Evolutionary conservation across 345 rosid species (phyloP).

Genomic region (Gossypium sturtianum): DNA sequence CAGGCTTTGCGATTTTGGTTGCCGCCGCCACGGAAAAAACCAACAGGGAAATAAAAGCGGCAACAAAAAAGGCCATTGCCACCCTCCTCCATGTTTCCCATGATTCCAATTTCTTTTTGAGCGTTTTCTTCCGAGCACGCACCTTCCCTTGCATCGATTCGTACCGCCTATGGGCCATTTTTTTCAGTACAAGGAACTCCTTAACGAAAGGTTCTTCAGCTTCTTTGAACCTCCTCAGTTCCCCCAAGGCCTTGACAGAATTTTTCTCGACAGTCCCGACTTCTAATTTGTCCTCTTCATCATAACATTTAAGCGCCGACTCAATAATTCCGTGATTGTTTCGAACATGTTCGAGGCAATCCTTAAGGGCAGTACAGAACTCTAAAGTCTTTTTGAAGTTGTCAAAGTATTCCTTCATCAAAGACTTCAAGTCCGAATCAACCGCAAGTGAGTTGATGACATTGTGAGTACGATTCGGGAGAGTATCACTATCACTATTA

Average conservation of each 20-base stretch:
- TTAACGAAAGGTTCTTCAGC: conserved; percentile 65
- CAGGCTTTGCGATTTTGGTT: no score
- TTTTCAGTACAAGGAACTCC: conserved; percentile 56
- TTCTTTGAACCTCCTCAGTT: conserved; percentile 52
- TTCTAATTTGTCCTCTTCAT: conserved; percentile 37
- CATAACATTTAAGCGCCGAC: conserved; percentile 56
- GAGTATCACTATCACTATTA: no score
- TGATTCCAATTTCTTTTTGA: conserved; percentile 56
- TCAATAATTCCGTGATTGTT: conserved; percentile 61
- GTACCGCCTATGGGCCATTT: conserved; percentile 48
- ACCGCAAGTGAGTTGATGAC: no score
- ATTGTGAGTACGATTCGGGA: no score
- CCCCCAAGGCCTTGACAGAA: conserved; percentile 58
- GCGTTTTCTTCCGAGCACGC: conserved; percentile 41
- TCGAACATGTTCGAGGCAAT: conserved; percentile 58
- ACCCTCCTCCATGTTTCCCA: conserved; percentile 71
- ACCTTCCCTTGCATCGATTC: conserved; percentile 47
- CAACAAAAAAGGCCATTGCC: conserved; percentile 61
- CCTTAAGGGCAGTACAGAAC: conserved; percentile 72
- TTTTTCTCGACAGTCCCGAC: conserved; percentile 31
- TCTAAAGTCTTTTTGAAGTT: conserved; percentile 60
- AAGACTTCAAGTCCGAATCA: conserved; percentile 36
- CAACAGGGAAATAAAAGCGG: conserved; percentile 38
- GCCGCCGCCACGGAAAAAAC: no score
- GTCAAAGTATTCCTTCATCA: conserved; percentile 68